A percentile compares a stretch with the other conserved stretches of the same genome.
phyloP scores from a whole-genome alignment of 352 stramenopile species.

The Peronospora destructor region DNA sequence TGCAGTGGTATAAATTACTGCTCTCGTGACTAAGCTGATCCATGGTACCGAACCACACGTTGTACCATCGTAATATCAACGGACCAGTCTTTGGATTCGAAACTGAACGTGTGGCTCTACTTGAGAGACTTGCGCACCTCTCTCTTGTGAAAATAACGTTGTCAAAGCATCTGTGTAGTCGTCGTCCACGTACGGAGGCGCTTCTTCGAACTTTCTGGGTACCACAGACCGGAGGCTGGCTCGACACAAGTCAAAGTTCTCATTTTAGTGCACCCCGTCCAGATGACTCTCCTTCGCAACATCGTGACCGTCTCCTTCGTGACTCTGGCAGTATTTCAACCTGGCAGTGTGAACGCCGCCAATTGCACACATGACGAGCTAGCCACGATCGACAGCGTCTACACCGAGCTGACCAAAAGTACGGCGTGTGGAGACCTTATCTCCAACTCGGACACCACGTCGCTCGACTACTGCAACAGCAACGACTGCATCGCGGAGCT shows the following conservation, averaged over 20 bases:
- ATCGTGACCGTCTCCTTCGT: conserved; percentile 5
- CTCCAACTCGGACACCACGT: conserved; percentile 21
- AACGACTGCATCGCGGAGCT: conserved; percentile 26
- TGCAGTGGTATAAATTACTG: no score
- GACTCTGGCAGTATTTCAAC: conserved; percentile 13
- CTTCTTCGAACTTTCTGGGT: conserved; percentile 8
- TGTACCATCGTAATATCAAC: no score
- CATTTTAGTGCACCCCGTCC: conserved; percentile 2
- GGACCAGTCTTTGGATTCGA: no score
- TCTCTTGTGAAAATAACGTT: no score
- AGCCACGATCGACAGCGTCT: conserved; percentile 25
- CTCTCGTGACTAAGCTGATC: no score
- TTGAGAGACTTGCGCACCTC: no score
- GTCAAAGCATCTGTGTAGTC: no score
- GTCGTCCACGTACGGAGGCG: no score
- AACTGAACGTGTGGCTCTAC: no score
- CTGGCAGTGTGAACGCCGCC: conserved; percentile 4
- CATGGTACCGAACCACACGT: no score
- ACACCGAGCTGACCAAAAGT: conserved; percentile 21
- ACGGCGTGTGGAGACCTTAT: conserved; percentile 21
- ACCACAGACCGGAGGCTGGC: conserved; percentile 8
- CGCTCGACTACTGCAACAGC: conserved; percentile 30
- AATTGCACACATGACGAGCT: conserved; percentile 28
- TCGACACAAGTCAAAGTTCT: conserved; percentile 17
- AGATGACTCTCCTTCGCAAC: conserved; percentile 11